Conservation (phyloP, 2,329 filamentous ascomycete genomes). For the Talaromyces sp. region DNA sequence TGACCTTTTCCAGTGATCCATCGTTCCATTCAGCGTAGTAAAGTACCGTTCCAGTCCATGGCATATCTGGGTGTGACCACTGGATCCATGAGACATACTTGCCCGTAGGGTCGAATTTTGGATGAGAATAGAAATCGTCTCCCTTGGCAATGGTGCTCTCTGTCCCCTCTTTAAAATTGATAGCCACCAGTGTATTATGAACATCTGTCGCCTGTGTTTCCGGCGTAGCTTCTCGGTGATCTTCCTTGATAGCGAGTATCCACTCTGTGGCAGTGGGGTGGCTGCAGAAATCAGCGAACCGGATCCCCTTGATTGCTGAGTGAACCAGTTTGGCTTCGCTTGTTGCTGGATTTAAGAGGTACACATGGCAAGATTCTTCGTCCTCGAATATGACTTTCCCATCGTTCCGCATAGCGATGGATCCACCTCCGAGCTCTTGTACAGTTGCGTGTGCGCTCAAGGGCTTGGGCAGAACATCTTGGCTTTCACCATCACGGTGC, state of each 20-base stretch:
- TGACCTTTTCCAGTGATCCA: slow-evolving; percentile 35
- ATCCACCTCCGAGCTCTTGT: slow-evolving; percentile 58
- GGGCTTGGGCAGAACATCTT: slow-evolving; percentile 48
- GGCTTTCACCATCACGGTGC: slow-evolving; percentile 34
- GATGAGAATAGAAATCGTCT: slow-evolving; percentile 58
- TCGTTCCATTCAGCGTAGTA: slow-evolving; percentile 49
- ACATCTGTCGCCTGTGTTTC: slow-evolving; percentile 30
- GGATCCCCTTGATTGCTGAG: slow-evolving; percentile 28
- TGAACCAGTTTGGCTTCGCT: slow-evolving; percentile 39
- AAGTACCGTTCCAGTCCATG: slow-evolving; percentile 53
- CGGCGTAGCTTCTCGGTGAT: slow-evolving; percentile 44
- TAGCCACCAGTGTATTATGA: slow-evolving; percentile 36
- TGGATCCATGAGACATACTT: slow-evolving; percentile 55
- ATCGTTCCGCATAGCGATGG: slow-evolving; percentile 45
- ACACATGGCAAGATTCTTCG: slow-evolving; percentile 45
- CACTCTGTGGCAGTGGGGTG: slow-evolving; percentile 40
- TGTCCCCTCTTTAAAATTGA: slow-evolving; percentile 30
- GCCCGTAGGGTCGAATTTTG: slow-evolving; percentile 54
- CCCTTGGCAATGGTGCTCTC: slow-evolving; percentile 46
- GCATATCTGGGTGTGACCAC: slow-evolving; percentile 59
- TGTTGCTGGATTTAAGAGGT: slow-evolving; percentile 45
- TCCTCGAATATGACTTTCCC: slow-evolving; percentile 53
- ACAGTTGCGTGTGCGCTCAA: slow-evolving; percentile 52
- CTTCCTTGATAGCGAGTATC: slow-evolving; percentile 58
- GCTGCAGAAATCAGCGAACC: slow-evolving; percentile 51